Conservation (phyloP, 306 rosid species). For the Alnus rubra region DNA sequence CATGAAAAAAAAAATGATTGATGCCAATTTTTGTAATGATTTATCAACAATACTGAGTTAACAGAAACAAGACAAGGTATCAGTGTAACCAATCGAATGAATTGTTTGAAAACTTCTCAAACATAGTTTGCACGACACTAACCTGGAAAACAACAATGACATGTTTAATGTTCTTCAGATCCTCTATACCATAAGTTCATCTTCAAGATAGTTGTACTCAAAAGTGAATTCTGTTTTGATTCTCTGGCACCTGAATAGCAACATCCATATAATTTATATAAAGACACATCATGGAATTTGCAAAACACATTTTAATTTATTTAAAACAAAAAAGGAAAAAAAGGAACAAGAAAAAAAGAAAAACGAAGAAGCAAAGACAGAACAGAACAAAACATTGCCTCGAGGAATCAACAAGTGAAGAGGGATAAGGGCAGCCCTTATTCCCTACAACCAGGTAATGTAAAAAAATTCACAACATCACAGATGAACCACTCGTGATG, state of each 20-base stretch:
- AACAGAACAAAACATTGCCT: not conserved
- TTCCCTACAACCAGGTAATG: not conserved
- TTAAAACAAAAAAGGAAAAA: not conserved
- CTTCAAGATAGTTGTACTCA: conserved; percentile 94
- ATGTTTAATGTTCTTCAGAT: conserved; percentile 14
- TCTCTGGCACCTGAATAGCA: conserved; percentile 85
- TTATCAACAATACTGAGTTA: not conserved
- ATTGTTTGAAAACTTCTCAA: not conserved
- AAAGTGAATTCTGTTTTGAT: conserved; percentile 93
- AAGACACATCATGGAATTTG: not conserved
- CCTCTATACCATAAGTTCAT: conserved; percentile 80
- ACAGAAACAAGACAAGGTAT: not conserved
- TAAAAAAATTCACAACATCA: not conserved
- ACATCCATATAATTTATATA: conserved; percentile 26
- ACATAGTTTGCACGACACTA: not conserved
- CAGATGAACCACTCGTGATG: too few species aligned
- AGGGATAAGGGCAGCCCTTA: not conserved
- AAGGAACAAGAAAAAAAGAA: not conserved
- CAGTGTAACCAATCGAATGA: not conserved
- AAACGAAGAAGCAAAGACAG: not conserved
- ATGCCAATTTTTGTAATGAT: not conserved
- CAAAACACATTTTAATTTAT: not conserved
- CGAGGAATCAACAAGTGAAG: not conserved
- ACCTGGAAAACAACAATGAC: conserved; percentile 33
- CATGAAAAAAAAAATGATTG: not conserved